Evolutionary conservation across 441 rosid genomes (phyloP).

Genomic region (Syzygium syzygioides): DNA sequence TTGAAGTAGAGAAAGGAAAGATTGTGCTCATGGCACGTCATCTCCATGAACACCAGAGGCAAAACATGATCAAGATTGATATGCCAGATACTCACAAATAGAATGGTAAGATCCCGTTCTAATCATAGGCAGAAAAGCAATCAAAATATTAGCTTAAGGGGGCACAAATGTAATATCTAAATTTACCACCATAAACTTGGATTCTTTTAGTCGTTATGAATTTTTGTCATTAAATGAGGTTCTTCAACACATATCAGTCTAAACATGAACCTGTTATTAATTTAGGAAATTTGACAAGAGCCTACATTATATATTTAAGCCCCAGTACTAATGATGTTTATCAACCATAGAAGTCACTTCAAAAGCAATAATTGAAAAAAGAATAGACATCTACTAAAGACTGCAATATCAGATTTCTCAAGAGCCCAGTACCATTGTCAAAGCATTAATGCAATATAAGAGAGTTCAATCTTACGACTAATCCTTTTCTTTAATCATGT

Average conservation of each 20-base stretch:
- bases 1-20: not conserved
- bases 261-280: not conserved
- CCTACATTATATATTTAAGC: not conserved
- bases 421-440: not conserved
- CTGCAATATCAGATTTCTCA: not conserved
- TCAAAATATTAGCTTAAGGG: not conserved
- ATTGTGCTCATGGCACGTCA: not conserved
- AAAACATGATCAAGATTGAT: not conserved
- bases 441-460: not conserved
- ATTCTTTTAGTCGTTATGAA: not conserved
- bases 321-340: not conserved
- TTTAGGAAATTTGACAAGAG: not conserved
- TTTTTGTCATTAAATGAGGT: not conserved
- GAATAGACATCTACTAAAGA: not conserved
- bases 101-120: not conserved
- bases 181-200: not conserved
- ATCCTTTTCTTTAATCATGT: not conserved
- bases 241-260: not conserved
- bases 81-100: not conserved
- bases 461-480: not conserved
- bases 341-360: not conserved
- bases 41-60: not conserved
- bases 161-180: not conserved
- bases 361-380: not conserved
- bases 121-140: not conserved